Conservation (phyloP, 2,329 filamentous ascomycete species). For the Xylaria sp. region DNA sequence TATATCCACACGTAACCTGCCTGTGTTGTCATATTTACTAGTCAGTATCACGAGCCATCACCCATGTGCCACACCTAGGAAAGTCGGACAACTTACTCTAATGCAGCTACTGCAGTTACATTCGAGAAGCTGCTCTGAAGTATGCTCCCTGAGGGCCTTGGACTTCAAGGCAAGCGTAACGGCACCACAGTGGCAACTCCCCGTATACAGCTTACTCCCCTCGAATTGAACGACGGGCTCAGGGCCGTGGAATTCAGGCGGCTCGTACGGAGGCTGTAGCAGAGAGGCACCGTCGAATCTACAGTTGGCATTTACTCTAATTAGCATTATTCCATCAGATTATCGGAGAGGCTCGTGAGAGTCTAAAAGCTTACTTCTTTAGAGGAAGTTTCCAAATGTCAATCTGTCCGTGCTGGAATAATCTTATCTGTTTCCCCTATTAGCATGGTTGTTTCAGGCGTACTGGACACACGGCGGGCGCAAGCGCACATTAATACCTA, state of each 20-base stretch:
- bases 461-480: neutral
- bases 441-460: neutral
- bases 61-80: too few relatives aligned
- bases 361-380: neutral
- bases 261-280: neutral
- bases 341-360: neutral
- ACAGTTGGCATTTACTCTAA: neutral
- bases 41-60: too few relatives aligned
- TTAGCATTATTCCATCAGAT: neutral
- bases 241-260: neutral
- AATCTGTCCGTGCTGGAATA: constrained; percentile 1
- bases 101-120: neutral
- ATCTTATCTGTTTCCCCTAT: neutral
- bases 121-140: neutral
- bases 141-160: neutral
- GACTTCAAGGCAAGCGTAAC: neutral
- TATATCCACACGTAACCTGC: neutral
- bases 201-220: neutral
- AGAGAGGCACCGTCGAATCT: neutral
- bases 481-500: neutral
- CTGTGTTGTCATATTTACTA: neutral
- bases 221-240: neutral
- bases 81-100: neutral
- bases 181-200: neutral
- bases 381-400: neutral